These are phyloP conservation scores for Alternaria ethzedia DNA, from an alignment of 2,329 filamentous ascomycete genomes.

Conservation along the genomic window DNA sequence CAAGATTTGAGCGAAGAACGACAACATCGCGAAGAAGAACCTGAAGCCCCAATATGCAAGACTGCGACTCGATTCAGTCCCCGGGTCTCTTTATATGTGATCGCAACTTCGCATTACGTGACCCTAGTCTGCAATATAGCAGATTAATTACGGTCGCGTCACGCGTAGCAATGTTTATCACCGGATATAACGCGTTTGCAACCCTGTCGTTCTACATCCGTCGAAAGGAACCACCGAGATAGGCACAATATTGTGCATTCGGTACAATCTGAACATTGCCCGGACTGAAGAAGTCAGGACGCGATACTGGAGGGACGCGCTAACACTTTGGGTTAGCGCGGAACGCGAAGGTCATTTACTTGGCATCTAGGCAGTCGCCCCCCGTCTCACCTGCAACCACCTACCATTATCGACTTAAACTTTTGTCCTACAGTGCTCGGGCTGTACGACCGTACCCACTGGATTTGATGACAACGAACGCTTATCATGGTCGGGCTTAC, in stretches of 20 bases:
- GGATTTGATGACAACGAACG: not conserved
- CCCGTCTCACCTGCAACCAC: not conserved
- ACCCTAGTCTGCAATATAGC: slow-evolving; percentile 4
- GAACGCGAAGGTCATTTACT: not conserved
- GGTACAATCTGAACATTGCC: not conserved
- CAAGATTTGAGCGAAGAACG: slow-evolving; percentile 8
- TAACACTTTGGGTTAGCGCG: slow-evolving; percentile 9
- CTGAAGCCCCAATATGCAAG: not conserved
- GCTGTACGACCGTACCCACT: not conserved
- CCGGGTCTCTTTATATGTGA: not conserved
- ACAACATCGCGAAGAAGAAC: slow-evolving; percentile 5
- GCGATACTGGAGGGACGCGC: not conserved
- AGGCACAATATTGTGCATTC: not conserved
- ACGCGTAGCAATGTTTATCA: slow-evolving; percentile 7
- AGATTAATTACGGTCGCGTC: slow-evolving; percentile 12
- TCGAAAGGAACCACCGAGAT: not conserved
- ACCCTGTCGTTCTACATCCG: not conserved
- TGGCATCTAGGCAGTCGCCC: slow-evolving; percentile 14
- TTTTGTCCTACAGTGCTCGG: not conserved
- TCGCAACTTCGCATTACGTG: not conserved
- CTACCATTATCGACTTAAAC: not conserved
- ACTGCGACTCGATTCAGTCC: not conserved
- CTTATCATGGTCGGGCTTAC: not conserved
- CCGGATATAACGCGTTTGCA: slow-evolving; percentile 4
- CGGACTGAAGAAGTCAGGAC: not conserved